Base-by-base conservation (phyloP, 148 eudicot species). In the Pharnaceum exiguum region DNA sequence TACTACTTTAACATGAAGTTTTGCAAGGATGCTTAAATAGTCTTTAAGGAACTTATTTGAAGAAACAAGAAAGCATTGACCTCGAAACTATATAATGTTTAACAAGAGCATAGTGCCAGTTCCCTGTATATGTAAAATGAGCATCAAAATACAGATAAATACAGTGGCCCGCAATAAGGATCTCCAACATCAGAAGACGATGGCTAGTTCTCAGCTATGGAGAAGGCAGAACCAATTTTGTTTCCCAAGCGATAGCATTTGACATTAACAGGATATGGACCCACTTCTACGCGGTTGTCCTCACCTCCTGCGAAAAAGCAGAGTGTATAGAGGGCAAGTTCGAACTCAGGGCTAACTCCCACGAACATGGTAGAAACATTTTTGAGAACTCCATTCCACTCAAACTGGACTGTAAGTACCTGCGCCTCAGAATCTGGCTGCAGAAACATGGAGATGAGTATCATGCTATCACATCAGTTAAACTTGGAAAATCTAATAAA, bases 281-380 rank as follows among this genome's bases (percentile, higher is more conserved):
- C 99, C 23, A 93, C 77, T 50, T 82, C 75, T 9, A 93, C 76
- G 36, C 60, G 69, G 80, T 93, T 93, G 40, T 93, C 95, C 70
- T 89, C 96, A 17, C 74, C 67, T 0, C 99, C 99, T 38, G 77
- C 62, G 26, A 70, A 93, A 84, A 79, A 93, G 53, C 96, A 93
- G n/a, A 93, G 76, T 8, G 99, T 93, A 55, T 89, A 93, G 2
- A 93, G 71, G 8, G 96, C 96, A 31, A 93, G 57, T 66, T 93
- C 99, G 57, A 89, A 93, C 62, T 93, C 99, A 0, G 99, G 99
- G 79, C 96, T 93, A 50, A 88, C 99, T 46, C 96, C 99, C 4
- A 86, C 39, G 59, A 93, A 78, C 59, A 84, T 83, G 82, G 89
- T 89, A 32, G 96, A 93, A 3, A 89, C 75, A 2, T 87, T 76